phyloP scores from a whole-genome alignment of 1,284 basidiomycete species.

The Psilocybe mexicana region DNA sequence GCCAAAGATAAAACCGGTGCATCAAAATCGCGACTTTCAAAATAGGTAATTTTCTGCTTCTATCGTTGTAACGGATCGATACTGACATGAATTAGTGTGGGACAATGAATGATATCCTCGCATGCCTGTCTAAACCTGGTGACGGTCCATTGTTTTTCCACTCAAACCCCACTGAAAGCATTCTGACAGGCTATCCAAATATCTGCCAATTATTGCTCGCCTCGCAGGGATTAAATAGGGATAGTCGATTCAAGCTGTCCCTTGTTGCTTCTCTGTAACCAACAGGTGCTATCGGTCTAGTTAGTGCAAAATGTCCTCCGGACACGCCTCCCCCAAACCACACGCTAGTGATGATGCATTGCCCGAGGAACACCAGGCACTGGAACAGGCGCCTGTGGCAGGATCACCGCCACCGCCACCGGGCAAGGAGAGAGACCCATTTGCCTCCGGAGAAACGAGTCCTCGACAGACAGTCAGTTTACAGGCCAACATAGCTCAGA shows the following conservation, averaged over 20 bases:
- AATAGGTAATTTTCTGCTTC: slow-evolving; percentile 11
- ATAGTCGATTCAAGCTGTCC: neutral
- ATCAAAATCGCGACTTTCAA: slow-evolving; percentile 17
- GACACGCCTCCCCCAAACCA: neutral
- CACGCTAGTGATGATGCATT: neutral
- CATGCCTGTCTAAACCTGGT: neutral
- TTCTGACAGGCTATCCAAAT: slow-evolving; percentile 7
- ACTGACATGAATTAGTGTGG: neutral
- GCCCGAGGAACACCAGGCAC: neutral
- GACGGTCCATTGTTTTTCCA: slow-evolving; percentile 4
- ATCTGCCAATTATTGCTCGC: neutral
- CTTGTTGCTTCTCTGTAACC: neutral
- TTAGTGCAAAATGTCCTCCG: slow-evolving; percentile 3
- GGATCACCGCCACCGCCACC: neutral
- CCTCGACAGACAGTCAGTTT: neutral
- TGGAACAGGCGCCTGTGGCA: neutral
- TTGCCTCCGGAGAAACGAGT: slow-evolving; percentile 3
- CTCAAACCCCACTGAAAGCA: slow-evolving; percentile 12
- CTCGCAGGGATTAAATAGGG: neutral
- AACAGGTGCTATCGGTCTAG: neutral
- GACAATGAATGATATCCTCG: neutral
- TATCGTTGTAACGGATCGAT: slow-evolving; percentile 1
- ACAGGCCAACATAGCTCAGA: neutral
- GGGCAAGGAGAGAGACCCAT: slow-evolving; percentile 8
- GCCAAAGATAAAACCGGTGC: slow-evolving; percentile 6